A percentile compares a stretch with the other conserved stretches of the same genome.
These are phyloP conservation scores for Gossypium thurberi DNA, from an alignment of 345 rosid genomes.

Conservation along the genomic window DNA sequence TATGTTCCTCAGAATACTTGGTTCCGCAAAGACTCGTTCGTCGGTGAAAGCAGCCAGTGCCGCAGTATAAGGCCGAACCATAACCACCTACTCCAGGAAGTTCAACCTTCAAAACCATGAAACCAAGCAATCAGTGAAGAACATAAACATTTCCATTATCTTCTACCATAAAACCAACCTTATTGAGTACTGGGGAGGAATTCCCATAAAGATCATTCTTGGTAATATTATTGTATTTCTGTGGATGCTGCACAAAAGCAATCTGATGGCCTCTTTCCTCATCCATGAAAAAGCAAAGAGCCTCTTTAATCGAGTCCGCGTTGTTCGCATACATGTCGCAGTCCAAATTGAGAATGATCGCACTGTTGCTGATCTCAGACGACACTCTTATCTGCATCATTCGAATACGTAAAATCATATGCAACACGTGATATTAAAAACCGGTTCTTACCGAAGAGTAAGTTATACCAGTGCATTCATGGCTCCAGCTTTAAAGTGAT, in stretches of 20 bases:
- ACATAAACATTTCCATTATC: neutral
- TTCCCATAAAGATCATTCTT: neutral
- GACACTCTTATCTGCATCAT: too few species aligned
- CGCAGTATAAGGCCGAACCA: conserved; percentile 23
- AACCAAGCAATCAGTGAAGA: neutral
- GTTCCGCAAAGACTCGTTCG: conserved; percentile 28
- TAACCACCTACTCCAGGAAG: conserved; percentile 23
- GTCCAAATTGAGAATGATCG: conserved; percentile 34
- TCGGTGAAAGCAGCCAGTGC: conserved; percentile 36
- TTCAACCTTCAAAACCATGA: conserved; percentile 22
- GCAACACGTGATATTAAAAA: too few species aligned
- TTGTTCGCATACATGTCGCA: conserved; percentile 20
- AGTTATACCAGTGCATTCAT: conserved; percentile 38
- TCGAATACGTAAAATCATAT: too few species aligned
- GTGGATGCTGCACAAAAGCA: neutral
- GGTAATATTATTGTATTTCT: neutral
- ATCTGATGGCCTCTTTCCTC: neutral
- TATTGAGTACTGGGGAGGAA: neutral
- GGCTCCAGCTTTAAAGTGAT: conserved; percentile 55
- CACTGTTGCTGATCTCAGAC: conserved; percentile 19
- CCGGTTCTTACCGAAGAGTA: neutral
- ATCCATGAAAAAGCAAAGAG: neutral
- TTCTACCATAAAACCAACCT: neutral
- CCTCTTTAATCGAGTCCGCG: neutral
- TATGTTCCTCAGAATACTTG: conserved; percentile 13